phyloP scores from a whole-genome alignment of 441 rosid genomes.

The Croton setiger region DNA sequence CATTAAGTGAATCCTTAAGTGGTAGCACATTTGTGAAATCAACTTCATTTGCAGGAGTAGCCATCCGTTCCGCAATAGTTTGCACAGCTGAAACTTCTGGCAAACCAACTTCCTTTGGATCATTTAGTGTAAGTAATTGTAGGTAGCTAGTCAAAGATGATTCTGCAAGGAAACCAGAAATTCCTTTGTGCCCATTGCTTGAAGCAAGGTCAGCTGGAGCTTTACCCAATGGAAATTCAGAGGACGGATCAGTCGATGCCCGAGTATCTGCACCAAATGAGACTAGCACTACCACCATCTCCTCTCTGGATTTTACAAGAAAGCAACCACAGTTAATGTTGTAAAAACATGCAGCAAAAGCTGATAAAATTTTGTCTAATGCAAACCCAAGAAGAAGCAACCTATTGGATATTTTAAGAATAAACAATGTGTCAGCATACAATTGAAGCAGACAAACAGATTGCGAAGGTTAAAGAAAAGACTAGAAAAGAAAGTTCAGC shows the following conservation, averaged over 20 bases:
- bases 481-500: background rate
- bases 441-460: background rate
- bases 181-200: slow-evolving; percentile 82
- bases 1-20: slow-evolving; percentile 78
- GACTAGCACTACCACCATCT: slow-evolving; percentile 70
- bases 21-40: slow-evolving; percentile 61
- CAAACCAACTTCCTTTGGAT: slow-evolving; percentile 35
- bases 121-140: slow-evolving; percentile 52
- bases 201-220: slow-evolving; percentile 94
- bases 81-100: slow-evolving; percentile 51
- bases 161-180: slow-evolving; percentile 95
- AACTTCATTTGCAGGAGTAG: slow-evolving; percentile 49
- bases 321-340: slow-evolving; percentile 8
- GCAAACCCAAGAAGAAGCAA: background rate
- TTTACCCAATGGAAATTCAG: slow-evolving; percentile 66
- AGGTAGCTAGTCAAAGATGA: slow-evolving; percentile 67
- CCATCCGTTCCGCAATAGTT: slow-evolving; percentile 60
- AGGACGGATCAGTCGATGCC: slow-evolving; percentile 76
- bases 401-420: background rate
- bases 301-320: slow-evolving; percentile 53
- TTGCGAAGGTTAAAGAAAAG: background rate
- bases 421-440: background rate
- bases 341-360: background rate
- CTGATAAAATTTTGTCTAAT: background rate
- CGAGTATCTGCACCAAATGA: slow-evolving; percentile 80